A percentile compares a stretch with the other conserved stretches of the same genome.
Evolutionary conservation across 2,329 filamentous ascomycete genomes (phyloP).

Genomic region (Aureobasidium sp.): DNA sequence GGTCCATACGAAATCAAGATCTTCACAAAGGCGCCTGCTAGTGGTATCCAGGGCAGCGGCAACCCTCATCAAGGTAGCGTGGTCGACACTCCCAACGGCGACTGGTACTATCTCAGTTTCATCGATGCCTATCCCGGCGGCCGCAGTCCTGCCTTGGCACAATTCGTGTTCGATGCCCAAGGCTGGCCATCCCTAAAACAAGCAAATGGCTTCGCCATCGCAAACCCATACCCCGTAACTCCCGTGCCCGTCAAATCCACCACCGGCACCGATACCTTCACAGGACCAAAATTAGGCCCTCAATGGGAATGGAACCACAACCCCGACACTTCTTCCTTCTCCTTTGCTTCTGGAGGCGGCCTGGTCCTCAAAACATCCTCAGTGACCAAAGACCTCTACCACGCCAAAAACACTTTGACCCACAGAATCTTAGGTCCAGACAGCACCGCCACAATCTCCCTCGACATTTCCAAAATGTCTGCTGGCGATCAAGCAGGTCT

Average conservation of each 20-base stretch:
- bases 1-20: conserved; percentile 46
- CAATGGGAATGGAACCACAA: conserved; percentile 59
- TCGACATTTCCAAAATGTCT: conserved; percentile 44
- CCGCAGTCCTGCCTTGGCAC: conserved; percentile 51
- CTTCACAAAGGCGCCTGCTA: conserved; percentile 37
- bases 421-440: conserved; percentile 36
- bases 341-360: conserved; percentile 33
- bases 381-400: conserved; percentile 45
- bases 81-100: conserved; percentile 43
- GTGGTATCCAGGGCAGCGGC: conserved; percentile 35
- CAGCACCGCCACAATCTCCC: conserved; percentile 42
- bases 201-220: conserved; percentile 43
- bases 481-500: conserved; percentile 49
- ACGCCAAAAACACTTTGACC: conserved; percentile 37
- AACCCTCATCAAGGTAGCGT: conserved; percentile 49
- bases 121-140: conserved; percentile 50
- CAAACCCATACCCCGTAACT: conserved; percentile 24
- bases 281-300: conserved; percentile 34
- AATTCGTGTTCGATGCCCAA: conserved; percentile 45
- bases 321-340: conserved; percentile 44
- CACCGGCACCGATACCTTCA: conserved; percentile 42
- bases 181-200: conserved; percentile 44
- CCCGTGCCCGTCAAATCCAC: conserved; percentile 28
- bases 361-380: conserved; percentile 44
- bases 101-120: conserved; percentile 56